These are phyloP conservation scores for Geotrichum macrosporum DNA, from an alignment of 1,139 yeast genomes.

Conservation along the genomic window DNA sequence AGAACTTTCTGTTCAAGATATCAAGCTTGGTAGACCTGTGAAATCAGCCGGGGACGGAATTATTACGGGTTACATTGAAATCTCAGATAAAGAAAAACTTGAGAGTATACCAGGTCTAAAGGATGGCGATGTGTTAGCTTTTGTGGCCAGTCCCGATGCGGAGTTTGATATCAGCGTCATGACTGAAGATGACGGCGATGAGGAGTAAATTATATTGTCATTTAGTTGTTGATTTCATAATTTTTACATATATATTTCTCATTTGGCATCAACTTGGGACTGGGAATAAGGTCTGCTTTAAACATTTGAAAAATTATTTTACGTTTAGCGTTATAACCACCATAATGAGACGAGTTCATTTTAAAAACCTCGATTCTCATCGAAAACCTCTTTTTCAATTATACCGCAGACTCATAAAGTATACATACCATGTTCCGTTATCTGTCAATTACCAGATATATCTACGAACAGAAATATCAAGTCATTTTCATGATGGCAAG, in stretches of 20 bases:
- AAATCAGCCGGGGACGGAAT: constrained; percentile 7
- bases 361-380: constrained; percentile 18
- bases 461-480: constrained; percentile 12
- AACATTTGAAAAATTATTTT: too few species aligned
- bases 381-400: constrained; percentile 16
- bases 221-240: neutral
- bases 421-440: constrained; percentile 19
- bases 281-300: too few species aligned
- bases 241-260: neutral
- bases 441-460: constrained; percentile 7
- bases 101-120: constrained; percentile 9
- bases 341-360: constrained; percentile 13
- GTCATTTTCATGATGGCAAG: constrained; percentile 13
- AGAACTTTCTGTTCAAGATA: constrained; percentile 2
- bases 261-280: too few species aligned
- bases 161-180: constrained; percentile 11
- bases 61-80: constrained; percentile 2
- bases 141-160: constrained; percentile 6
- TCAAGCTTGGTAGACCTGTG: constrained; percentile 5
- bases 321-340: neutral
- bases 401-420: constrained; percentile 13
- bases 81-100: constrained; percentile 10
- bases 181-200: constrained; percentile 15
- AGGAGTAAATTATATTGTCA: constrained; percentile 4
- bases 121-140: constrained; percentile 17